A percentile compares a stretch with the other conserved stretches of the same genome.
Evolutionary conservation across 1,139 yeast species (phyloP).

Genomic region (Saccharomycopsis crataegensis): DNA sequence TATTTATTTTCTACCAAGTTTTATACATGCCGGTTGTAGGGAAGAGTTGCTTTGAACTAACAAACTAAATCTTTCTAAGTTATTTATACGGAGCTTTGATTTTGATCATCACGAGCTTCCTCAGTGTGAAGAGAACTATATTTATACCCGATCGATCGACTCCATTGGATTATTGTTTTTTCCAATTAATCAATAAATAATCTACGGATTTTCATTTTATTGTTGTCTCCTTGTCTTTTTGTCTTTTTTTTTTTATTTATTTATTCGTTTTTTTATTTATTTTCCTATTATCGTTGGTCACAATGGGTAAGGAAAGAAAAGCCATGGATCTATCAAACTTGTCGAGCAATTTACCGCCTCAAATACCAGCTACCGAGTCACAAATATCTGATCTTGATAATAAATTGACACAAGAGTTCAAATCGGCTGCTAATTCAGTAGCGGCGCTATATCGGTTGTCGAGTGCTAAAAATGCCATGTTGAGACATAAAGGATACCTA

Average conservation of each 20-base stretch:
- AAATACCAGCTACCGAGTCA: conserved; percentile 38
- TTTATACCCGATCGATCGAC: no score
- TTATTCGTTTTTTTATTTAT: neutral
- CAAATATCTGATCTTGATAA: conserved; percentile 37
- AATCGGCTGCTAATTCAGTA: conserved; percentile 58
- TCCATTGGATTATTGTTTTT: no score
- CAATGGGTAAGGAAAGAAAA: neutral
- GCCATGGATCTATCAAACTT: conserved; percentile 52
- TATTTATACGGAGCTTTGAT: no score
- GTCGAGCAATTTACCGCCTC: conserved; percentile 43
- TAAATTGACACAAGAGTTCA: conserved; percentile 46
- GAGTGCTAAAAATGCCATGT: conserved; percentile 36
- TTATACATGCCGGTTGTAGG: no score
- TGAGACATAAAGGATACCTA: conserved; percentile 47
- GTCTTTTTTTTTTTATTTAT: no score
- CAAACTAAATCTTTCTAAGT: no score
- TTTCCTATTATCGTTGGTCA: neutral
- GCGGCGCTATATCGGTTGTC: conserved; percentile 53
- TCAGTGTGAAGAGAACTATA: no score
- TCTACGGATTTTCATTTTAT: neutral
- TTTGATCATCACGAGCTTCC: no score
- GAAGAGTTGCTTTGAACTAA: no score
- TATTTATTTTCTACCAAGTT: no score
- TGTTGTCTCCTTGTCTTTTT: neutral
- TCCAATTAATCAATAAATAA: neutral